Percentiles rank a stretch among this genome's conserved stretches.
Evolutionary conservation across 2,329 filamentous ascomycete genomes (phyloP).

Genomic region (Chaetomiaceae sp.): DNA sequence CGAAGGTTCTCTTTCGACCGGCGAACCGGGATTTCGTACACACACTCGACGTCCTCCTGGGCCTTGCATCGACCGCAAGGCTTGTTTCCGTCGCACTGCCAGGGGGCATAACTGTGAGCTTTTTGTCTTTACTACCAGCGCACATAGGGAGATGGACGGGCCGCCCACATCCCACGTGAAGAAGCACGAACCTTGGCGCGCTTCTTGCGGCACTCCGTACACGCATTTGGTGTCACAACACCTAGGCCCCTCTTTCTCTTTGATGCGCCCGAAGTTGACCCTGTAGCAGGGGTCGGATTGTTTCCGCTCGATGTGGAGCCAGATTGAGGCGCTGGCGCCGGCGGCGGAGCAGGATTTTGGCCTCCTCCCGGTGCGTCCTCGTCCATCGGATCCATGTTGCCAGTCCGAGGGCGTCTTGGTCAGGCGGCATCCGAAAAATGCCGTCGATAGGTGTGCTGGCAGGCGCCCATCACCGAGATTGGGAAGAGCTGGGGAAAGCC

Average conservation of each 20-base stretch:
- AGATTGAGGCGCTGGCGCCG: slow-evolving; percentile 4
- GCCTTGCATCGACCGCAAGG: slow-evolving; percentile 53
- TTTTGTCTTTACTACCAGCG: neutral
- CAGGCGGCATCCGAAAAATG: slow-evolving; percentile 5
- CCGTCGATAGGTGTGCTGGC: slow-evolving; percentile 1
- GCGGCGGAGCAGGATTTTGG: slow-evolving; percentile 5
- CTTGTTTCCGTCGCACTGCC: slow-evolving; percentile 54
- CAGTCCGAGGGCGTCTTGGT: neutral
- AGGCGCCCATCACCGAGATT: slow-evolving; percentile 17
- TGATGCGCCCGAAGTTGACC: slow-evolving; percentile 30
- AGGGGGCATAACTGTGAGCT: neutral
- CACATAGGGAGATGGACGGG: neutral
- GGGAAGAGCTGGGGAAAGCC: neutral
- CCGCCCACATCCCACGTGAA: no score
- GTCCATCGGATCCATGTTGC: slow-evolving; percentile 25
- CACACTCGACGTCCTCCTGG: slow-evolving; percentile 53
- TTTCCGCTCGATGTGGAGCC: slow-evolving; percentile 9
- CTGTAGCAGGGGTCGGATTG: slow-evolving; percentile 10
- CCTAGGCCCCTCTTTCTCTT: slow-evolving; percentile 53
- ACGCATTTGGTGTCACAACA: slow-evolving; percentile 56
- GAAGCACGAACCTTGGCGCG: slow-evolving; percentile 54
- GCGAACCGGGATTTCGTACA: slow-evolving; percentile 59
- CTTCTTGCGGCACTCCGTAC: slow-evolving; percentile 59
- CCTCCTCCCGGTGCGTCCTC: slow-evolving; percentile 14
- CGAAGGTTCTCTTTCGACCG: slow-evolving; percentile 61